Percentiles rank a stretch among this genome's conserved stretches.
These are phyloP conservation scores for Barnettozyma vustinii DNA, from an alignment of 805 yeast genomes.

Conservation along the genomic window DNA sequence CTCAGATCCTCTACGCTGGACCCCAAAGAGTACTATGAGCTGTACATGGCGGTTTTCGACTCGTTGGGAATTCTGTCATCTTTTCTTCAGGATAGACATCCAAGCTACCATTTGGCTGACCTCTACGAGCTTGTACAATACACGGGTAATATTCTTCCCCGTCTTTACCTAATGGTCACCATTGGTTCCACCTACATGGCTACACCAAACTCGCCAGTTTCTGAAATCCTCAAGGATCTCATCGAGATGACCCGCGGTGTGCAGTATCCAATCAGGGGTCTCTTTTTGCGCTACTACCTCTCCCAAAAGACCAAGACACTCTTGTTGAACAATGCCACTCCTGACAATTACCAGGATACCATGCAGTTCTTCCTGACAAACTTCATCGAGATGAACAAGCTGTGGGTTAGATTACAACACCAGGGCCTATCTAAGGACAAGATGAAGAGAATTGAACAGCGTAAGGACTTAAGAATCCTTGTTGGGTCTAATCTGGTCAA, in stretches of 20 bases:
- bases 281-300: conserved; percentile 83
- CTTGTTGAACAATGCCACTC: conserved; percentile 18
- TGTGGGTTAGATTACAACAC: conserved; percentile 95
- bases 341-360: conserved; percentile 47
- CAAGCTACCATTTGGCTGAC: conserved; percentile 73
- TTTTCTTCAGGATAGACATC: conserved; percentile 63
- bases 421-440: conserved; percentile 89
- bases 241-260: conserved; percentile 97
- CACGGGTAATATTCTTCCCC: conserved; percentile 88
- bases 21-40: conserved; percentile 91
- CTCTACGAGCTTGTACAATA: conserved; percentile 93
- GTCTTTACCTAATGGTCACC: conserved; percentile 90
- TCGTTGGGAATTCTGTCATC: conserved; percentile 63
- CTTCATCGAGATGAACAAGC: conserved; percentile 94
- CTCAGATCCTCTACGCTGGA: conserved; percentile 67
- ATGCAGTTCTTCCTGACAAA: conserved; percentile 78
- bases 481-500: conserved; percentile 92
- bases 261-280: conserved; percentile 90
- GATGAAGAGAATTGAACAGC: conserved; percentile 65
- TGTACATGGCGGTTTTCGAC: conserved; percentile 81
- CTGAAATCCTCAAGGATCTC: conserved; percentile 91
- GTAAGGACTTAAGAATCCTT: conserved; percentile 83
- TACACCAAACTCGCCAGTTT: conserved; percentile 68
- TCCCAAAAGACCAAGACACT: conserved; percentile 68
- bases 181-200: conserved; percentile 89